These are phyloP conservation scores for Fraxinus floribunda DNA, from an alignment of 305 asterid species.

Conservation along the genomic window DNA sequence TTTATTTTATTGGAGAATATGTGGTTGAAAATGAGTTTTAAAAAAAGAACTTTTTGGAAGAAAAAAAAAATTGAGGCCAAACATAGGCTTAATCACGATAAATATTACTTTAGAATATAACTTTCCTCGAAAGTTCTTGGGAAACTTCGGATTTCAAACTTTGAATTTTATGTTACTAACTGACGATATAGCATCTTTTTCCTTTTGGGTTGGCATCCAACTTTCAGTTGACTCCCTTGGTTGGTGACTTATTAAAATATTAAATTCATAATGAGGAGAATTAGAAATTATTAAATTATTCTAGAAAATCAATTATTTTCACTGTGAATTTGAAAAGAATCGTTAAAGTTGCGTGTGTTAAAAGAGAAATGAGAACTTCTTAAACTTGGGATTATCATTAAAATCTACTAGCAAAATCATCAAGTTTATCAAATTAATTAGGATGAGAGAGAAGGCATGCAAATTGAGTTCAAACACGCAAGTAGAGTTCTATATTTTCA, in stretches of 20 bases:
- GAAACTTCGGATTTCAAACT: constrained; percentile 7
- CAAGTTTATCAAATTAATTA: background rate
- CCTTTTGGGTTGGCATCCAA: background rate
- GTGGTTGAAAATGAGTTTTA: no score
- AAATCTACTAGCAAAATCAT: constrained; percentile 28
- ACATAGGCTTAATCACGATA: no score
- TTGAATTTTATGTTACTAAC: no score
- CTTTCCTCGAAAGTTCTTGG: constrained; percentile 22
- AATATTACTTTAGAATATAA: background rate
- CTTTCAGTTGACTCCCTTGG: background rate
- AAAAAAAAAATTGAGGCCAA: no score
- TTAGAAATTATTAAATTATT: background rate
- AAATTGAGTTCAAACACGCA: constrained; percentile 6
- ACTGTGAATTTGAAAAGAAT: background rate
- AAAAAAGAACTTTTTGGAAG: no score
- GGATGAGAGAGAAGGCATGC: background rate
- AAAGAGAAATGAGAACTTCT: background rate
- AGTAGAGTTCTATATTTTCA: background rate
- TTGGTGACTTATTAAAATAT: constrained; percentile 11
- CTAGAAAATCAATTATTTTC: background rate
- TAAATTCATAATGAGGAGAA: background rate
- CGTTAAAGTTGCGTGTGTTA: background rate
- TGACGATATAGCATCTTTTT: background rate
- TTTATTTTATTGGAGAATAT: no score
- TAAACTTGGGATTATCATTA: background rate